A percentile compares a stretch with the other conserved stretches of the same genome.
phyloP scores from a whole-genome alignment of 2,329 filamentous ascomycete genomes.

The Fonsecaea monophora region DNA sequence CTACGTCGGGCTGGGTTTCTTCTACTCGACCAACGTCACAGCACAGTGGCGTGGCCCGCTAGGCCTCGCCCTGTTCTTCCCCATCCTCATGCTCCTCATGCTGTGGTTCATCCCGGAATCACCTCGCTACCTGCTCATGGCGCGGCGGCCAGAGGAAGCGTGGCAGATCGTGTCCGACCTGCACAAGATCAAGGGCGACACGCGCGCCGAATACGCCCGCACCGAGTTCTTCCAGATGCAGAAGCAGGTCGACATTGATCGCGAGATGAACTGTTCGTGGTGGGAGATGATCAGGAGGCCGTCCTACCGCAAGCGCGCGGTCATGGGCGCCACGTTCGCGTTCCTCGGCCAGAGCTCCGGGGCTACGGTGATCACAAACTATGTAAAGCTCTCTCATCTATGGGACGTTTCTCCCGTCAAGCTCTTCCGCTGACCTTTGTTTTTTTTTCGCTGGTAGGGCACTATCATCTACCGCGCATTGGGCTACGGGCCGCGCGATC shows the following conservation, averaged over 20 bases:
- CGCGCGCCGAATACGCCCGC: constrained; percentile 46
- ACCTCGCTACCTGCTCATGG: constrained; percentile 50
- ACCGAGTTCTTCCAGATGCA: constrained; percentile 54
- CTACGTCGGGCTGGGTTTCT: constrained; percentile 29
- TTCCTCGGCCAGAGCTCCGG: constrained; percentile 10
- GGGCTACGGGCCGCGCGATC: too few relatives aligned
- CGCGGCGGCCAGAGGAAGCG: constrained; percentile 52
- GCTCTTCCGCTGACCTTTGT: too few relatives aligned
- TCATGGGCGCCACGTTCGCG: background rate
- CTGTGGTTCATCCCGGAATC: constrained; percentile 57
- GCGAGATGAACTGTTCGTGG: background rate
- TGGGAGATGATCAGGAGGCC: background rate
- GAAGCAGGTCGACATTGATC: constrained; percentile 51
- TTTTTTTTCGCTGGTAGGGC: too few relatives aligned
- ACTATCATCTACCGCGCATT: too few relatives aligned
- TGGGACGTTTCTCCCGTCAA: too few relatives aligned
- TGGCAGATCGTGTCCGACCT: constrained; percentile 50
- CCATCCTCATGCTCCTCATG: constrained; percentile 47
- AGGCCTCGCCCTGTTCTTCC: constrained; percentile 40
- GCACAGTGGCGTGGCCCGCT: constrained; percentile 38
- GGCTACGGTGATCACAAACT: constrained; percentile 3
- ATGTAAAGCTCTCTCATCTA: background rate
- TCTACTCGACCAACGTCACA: background rate
- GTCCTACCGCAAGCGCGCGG: background rate
- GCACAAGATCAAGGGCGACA: constrained; percentile 50